A percentile compares a stretch with the other conserved stretches of the same genome.
These are phyloP conservation scores for Skeletonema menzelii DNA, from an alignment of 108 stramenopile genomes.

Conservation along the genomic window DNA sequence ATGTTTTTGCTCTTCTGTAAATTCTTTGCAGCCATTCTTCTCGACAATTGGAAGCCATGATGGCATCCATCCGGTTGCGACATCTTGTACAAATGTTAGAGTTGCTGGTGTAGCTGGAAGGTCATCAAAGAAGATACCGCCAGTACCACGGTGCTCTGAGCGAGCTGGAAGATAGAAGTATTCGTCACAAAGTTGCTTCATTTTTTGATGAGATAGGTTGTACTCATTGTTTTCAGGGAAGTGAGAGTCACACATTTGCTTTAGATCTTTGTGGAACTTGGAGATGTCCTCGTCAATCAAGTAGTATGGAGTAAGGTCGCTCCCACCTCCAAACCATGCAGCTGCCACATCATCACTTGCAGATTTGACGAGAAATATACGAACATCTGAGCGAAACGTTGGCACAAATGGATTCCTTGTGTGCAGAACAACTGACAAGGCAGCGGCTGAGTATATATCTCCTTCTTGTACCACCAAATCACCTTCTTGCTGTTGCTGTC, in stretches of 20 bases:
- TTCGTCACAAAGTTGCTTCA: constrained; percentile 87
- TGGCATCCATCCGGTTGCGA: constrained; percentile 89
- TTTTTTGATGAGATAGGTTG: constrained; percentile 51
- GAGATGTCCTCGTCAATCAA: constrained; percentile 82
- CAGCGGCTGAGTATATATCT: constrained; percentile 86
- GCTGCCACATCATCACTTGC: not conserved
- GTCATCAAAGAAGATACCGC: constrained; percentile 97
- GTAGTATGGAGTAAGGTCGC: constrained; percentile 94
- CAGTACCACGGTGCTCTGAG: constrained; percentile 91
- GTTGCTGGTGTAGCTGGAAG: constrained; percentile 52
- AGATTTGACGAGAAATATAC: constrained; percentile 70
- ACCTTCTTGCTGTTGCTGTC: constrained; percentile 45
- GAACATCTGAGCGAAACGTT: constrained; percentile 92
- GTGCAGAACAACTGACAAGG: constrained; percentile 89
- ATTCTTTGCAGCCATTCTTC: constrained; percentile 47
- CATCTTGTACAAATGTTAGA: constrained; percentile 68
- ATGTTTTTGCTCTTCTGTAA: constrained; percentile 74
- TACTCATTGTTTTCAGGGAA: constrained; percentile 51
- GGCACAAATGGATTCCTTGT: constrained; percentile 72
- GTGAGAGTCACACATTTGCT: constrained; percentile 60
- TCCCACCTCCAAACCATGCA: constrained; percentile 84
- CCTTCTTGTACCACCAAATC: constrained; percentile 59
- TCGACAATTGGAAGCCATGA: constrained; percentile 86
- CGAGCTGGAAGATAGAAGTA: constrained; percentile 94
- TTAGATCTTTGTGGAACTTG: constrained; percentile 71